phyloP scores from a whole-genome alignment of 106 monocot species.

The Acorus calamus region DNA sequence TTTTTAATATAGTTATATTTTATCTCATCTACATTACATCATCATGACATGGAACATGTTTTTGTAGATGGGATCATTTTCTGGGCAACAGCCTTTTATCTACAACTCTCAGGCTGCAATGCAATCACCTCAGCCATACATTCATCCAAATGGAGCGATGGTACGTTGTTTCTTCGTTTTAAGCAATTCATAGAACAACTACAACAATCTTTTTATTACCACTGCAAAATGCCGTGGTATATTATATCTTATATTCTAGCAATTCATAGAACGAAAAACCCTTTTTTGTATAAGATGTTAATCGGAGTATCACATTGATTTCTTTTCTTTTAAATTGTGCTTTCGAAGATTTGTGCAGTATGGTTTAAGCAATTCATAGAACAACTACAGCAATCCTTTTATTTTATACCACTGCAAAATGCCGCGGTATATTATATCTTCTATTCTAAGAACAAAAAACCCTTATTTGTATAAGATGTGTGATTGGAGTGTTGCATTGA shows the following conservation, averaged over 20 bases:
- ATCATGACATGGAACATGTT: background rate
- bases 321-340: background rate
- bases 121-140: conserved; percentile 33
- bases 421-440: too few relatives aligned
- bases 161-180: conserved; percentile 12
- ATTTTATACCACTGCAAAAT: too few relatives aligned
- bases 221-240: too few relatives aligned
- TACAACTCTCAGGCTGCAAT: conserved; percentile 29
- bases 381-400: too few relatives aligned
- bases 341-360: conserved; percentile 18
- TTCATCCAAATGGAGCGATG: conserved; percentile 34
- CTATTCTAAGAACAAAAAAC: background rate
- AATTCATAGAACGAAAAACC: background rate
- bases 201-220: too few relatives aligned
- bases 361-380: background rate
- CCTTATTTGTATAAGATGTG: background rate
- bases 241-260: too few relatives aligned
- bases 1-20: background rate
- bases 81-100: conserved; percentile 30
- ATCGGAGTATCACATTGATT: background rate
- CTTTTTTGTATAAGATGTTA: background rate
- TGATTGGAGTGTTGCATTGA: background rate
- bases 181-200: too few relatives aligned
- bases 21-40: background rate
- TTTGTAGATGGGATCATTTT: conserved; percentile 38